A percentile compares a stretch with the other conserved stretches of the same genome.
phyloP scores from a whole-genome alignment of 345 rosid species.

The Noccaea bulbosa region DNA sequence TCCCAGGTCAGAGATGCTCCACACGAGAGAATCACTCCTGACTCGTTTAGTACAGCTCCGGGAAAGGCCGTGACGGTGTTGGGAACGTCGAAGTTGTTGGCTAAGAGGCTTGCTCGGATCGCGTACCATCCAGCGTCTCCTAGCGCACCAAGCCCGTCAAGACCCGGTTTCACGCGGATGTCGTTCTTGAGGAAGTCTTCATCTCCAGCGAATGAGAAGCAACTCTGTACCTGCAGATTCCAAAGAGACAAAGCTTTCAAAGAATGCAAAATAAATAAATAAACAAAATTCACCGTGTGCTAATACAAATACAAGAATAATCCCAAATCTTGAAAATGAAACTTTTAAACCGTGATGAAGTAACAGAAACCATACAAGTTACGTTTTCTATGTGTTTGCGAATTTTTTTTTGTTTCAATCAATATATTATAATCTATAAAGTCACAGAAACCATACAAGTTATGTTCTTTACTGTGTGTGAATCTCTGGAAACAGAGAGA shows the following conservation, averaged over 20 bases:
- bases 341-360: too few species aligned
- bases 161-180: slow-evolving; percentile 87
- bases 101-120: slow-evolving; percentile 65
- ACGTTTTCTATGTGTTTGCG: too few species aligned
- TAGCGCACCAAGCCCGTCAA: slow-evolving; percentile 84
- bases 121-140: slow-evolving; percentile 96
- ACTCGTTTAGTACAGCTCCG: slow-evolving; percentile 59
- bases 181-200: slow-evolving; percentile 69
- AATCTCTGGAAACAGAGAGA: not conserved
- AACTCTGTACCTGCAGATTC: slow-evolving; percentile 58
- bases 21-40: slow-evolving; percentile 75
- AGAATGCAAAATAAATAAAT: not conserved
- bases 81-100: slow-evolving; percentile 67
- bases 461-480: not conserved
- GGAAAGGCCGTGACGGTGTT: slow-evolving; percentile 59
- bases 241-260: not conserved
- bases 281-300: too few species aligned
- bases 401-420: too few species aligned
- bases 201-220: slow-evolving; percentile 58
- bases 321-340: too few species aligned
- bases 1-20: slow-evolving; percentile 82
- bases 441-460: not conserved
- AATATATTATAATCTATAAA: not conserved
- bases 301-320: too few species aligned
- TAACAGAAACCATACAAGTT: too few species aligned